A percentile compares a stretch with the other conserved stretches of the same genome.
phyloP scores from a whole-genome alignment of 345 rosid species.

The Trapa incisa region DNA sequence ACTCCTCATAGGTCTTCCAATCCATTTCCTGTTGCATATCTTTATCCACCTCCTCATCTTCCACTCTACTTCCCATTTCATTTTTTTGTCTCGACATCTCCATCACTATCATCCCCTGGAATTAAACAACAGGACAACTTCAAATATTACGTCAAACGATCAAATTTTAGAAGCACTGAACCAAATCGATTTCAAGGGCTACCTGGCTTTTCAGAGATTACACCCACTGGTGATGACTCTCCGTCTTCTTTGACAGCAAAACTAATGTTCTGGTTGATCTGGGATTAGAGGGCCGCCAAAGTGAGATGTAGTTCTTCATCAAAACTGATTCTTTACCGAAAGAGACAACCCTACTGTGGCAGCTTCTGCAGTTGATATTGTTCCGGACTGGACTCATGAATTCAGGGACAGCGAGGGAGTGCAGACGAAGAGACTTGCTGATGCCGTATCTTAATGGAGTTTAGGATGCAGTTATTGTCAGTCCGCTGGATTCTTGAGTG shows the following conservation, averaged over 20 bases:
- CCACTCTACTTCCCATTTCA: conserved; percentile 11
- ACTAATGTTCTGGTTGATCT: conserved; percentile 1
- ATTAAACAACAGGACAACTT: neutral
- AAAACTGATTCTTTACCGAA: neutral
- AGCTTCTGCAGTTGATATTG: conserved; percentile 1
- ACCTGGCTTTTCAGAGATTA: conserved; percentile 27
- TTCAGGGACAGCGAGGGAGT: conserved; percentile 1
- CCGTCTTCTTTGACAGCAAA: conserved; percentile 6
- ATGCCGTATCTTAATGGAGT: conserved; percentile 5
- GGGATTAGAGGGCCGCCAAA: conserved; percentile 3
- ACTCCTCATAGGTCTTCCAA: conserved; percentile 90
- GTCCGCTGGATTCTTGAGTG: too few relatives aligned
- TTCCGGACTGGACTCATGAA: conserved; percentile 8
- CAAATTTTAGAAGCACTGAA: neutral
- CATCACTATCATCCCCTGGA: conserved; percentile 3
- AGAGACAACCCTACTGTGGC: neutral
- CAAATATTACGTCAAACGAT: neutral
- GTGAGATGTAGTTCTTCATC: conserved; percentile 11
- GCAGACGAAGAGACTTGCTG: conserved; percentile 21
- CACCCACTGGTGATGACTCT: conserved; percentile 31
- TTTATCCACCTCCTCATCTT: conserved; percentile 20
- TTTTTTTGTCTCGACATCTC: conserved; percentile 7
- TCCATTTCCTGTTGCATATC: conserved; percentile 67
- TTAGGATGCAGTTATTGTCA: neutral
- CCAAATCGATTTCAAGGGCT: neutral